Evolutionary conservation across 768 basidiomycete genomes (phyloP).

Genomic region (Russula dissimulans): DNA sequence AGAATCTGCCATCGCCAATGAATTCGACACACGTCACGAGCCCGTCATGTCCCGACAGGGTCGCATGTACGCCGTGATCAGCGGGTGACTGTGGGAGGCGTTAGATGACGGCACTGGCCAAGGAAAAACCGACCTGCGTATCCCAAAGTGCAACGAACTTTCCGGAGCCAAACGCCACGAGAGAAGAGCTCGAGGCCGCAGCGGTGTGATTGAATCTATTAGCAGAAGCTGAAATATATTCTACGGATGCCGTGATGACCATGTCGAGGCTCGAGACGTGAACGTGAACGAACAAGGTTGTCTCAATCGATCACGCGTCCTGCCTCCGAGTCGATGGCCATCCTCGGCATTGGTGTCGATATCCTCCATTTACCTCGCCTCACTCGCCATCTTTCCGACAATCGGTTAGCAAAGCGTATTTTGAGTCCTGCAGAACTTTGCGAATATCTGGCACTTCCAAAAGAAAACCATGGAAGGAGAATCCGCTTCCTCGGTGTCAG

Average conservation of each 20-base stretch:
- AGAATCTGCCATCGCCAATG: slow-evolving; percentile 39
- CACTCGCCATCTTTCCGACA: slow-evolving; percentile 39
- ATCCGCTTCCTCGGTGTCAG: slow-evolving; percentile 62
- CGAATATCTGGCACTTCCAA: slow-evolving; percentile 32
- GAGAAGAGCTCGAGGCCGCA: slow-evolving; percentile 24
- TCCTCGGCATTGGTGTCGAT: slow-evolving; percentile 73
- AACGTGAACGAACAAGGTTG: neutral
- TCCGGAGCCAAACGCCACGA: slow-evolving; percentile 51
- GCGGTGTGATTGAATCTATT: slow-evolving; percentile 39
- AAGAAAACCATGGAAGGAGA: slow-evolving; percentile 16
- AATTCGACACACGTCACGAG: slow-evolving; percentile 74
- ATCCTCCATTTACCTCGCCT: slow-evolving; percentile 64
- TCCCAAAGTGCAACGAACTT: slow-evolving; percentile 54
- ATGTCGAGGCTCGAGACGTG: neutral
- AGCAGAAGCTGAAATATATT: slow-evolving; percentile 40
- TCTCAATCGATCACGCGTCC: neutral
- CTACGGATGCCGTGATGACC: slow-evolving; percentile 17
- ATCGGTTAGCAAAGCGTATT: slow-evolving; percentile 49
- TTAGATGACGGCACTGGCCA: slow-evolving; percentile 1
- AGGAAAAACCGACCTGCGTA: slow-evolving; percentile 32
- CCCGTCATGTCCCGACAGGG: slow-evolving; percentile 67
- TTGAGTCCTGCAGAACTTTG: slow-evolving; percentile 42
- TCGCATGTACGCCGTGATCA: slow-evolving; percentile 51
- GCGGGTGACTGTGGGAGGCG: slow-evolving; percentile 9
- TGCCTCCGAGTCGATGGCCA: slow-evolving; percentile 35